These are phyloP conservation scores for Fusarium sp. DNA, from an alignment of 2,329 filamentous ascomycete species.

Conservation along the genomic window DNA sequence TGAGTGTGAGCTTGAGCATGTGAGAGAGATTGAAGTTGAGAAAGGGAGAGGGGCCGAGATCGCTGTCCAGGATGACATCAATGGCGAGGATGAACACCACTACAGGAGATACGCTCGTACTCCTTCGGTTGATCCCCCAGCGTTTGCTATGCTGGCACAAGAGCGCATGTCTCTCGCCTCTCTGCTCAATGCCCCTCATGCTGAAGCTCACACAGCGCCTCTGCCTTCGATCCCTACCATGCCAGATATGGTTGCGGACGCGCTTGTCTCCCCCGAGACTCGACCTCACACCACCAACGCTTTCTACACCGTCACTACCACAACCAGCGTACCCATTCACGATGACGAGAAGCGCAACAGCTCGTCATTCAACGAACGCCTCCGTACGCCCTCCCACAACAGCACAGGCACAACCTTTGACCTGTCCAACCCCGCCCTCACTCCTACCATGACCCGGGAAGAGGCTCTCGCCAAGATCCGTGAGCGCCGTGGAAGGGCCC, in stretches of 20 bases:
- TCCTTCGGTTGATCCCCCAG: constrained; percentile 69
- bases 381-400: constrained; percentile 56
- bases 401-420: constrained; percentile 57
- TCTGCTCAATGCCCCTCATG: constrained; percentile 65
- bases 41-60: constrained; percentile 35
- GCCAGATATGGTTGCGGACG: constrained; percentile 32
- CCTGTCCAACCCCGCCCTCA: constrained; percentile 65
- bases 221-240: constrained; percentile 53
- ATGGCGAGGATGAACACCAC: constrained; percentile 46
- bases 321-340: constrained; percentile 61
- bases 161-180: constrained; percentile 68
- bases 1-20: constrained; percentile 8
- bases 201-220: constrained; percentile 48
- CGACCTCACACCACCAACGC: constrained; percentile 59
- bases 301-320: constrained; percentile 60
- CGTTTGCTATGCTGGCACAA: constrained; percentile 63
- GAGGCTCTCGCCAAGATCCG: constrained; percentile 79
- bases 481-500: constrained; percentile 74
- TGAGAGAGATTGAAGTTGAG: constrained; percentile 29
- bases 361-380: constrained; percentile 55
- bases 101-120: constrained; percentile 62
- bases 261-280: constrained; percentile 38
- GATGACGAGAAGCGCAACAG: constrained; percentile 53
- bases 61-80: constrained; percentile 14
- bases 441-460: constrained; percentile 74